Evolutionary conservation across 1,284 basidiomycete species (phyloP).

Genomic region (Cryptococcus depauperatus): DNA sequence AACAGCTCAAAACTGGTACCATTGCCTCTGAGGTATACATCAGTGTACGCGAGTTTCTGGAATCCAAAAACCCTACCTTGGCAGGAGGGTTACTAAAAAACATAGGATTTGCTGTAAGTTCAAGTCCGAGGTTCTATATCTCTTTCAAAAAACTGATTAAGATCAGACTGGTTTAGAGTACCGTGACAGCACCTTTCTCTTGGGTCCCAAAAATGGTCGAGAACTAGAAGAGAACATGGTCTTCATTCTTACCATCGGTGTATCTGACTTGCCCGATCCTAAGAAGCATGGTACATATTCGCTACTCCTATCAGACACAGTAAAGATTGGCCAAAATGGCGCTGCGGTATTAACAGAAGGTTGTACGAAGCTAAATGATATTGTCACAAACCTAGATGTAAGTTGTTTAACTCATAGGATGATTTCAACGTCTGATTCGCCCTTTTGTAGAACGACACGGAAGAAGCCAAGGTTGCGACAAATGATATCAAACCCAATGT

Average conservation of each 20-base stretch:
- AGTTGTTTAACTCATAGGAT: slow-evolving; percentile 6
- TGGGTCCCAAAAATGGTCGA: slow-evolving; percentile 71
- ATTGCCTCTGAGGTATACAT: slow-evolving; percentile 72
- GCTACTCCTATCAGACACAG: slow-evolving; percentile 81
- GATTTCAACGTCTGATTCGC: neutral
- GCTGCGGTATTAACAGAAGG: slow-evolving; percentile 73
- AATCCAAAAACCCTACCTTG: slow-evolving; percentile 69
- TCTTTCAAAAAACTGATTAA: no score
- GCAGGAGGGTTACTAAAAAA: slow-evolving; percentile 82
- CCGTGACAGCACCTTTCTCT: slow-evolving; percentile 75
- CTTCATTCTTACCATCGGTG: slow-evolving; percentile 74
- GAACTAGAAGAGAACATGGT: slow-evolving; percentile 72
- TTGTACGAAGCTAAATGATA: slow-evolving; percentile 71
- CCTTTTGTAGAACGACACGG: slow-evolving; percentile 16
- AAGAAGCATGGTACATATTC: slow-evolving; percentile 61
- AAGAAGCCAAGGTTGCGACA: slow-evolving; percentile 40
- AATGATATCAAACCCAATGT: slow-evolving; percentile 57
- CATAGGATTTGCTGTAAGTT: slow-evolving; percentile 75
- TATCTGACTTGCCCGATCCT: slow-evolving; percentile 68
- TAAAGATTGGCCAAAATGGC: slow-evolving; percentile 64
- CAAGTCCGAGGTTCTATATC: no score
- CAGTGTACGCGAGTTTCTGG: slow-evolving; percentile 63
- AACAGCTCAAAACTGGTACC: slow-evolving; percentile 72
- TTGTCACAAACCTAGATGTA: slow-evolving; percentile 68
- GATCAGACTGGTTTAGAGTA: slow-evolving; percentile 88